A percentile compares a stretch with the other conserved stretches of the same genome.
Conservation (phyloP, 495 filamentous ascomycete genomes). For the Hamigera avellanea region DNA sequence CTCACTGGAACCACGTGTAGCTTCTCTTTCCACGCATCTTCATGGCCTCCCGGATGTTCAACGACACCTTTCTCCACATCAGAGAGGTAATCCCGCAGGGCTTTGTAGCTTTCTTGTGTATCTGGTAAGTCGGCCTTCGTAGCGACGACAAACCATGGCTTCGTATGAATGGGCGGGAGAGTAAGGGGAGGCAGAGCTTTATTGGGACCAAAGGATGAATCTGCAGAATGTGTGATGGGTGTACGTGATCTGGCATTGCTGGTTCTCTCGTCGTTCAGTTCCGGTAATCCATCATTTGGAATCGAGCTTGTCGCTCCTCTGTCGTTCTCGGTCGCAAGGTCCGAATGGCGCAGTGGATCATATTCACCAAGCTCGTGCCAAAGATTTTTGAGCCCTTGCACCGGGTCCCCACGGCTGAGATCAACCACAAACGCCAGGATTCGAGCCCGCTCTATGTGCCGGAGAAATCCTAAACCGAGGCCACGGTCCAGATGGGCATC, state of each 20-base stretch:
- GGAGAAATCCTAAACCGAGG: constrained; percentile 80
- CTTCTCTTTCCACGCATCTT: constrained; percentile 53
- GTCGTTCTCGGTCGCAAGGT: constrained; percentile 37
- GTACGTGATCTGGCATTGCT: background rate
- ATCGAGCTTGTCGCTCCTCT: no score
- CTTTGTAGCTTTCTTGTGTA: constrained; percentile 65
- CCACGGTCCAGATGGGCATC: constrained; percentile 89
- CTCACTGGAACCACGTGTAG: constrained; percentile 72
- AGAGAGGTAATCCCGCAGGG: constrained; percentile 55
- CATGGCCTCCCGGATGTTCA: constrained; percentile 59
- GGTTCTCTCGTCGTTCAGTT: constrained; percentile 8
- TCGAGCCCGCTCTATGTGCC: constrained; percentile 86
- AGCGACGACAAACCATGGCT: constrained; percentile 95
- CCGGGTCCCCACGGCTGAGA: constrained; percentile 66
- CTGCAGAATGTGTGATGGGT: constrained; percentile 15
- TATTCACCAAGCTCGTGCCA: constrained; percentile 88
- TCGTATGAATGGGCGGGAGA: constrained; percentile 60
- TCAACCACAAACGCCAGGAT: constrained; percentile 92
- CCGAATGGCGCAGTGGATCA: constrained; percentile 55
- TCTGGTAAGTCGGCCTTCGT: constrained; percentile 82
- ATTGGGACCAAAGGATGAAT: constrained; percentile 7
- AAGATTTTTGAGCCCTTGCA: constrained; percentile 61
- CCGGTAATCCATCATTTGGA: constrained; percentile 27
- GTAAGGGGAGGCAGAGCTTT: constrained; percentile 20
- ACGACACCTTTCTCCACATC: constrained; percentile 43